These are phyloP conservation scores for Tetrapisispora arboricola DNA, from an alignment of 805 yeast species.

Conservation along the genomic window DNA sequence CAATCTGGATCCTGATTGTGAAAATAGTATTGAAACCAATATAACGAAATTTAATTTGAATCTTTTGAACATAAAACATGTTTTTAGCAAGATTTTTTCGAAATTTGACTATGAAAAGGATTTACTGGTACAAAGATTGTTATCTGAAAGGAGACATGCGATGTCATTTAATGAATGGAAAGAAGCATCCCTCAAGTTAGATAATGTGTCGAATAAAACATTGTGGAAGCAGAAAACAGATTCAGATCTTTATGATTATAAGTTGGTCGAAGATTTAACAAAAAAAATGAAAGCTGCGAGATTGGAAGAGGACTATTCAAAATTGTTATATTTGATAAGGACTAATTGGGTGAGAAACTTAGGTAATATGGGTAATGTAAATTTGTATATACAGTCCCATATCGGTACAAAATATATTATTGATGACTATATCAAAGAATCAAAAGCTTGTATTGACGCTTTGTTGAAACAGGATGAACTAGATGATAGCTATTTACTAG, in stretches of 20 bases:
- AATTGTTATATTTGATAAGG: slow-evolving; percentile 61
- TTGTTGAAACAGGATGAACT: slow-evolving; percentile 27
- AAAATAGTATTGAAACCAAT: not conserved
- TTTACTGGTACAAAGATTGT: slow-evolving; percentile 28
- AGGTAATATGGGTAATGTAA: slow-evolving; percentile 78
- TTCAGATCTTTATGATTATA: slow-evolving; percentile 61
- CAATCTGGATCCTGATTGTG: slow-evolving; percentile 1
- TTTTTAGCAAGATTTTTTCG: not conserved
- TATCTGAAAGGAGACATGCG: slow-evolving; percentile 37
- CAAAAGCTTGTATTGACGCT: slow-evolving; percentile 37
- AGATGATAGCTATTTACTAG: slow-evolving; percentile 60
- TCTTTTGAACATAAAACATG: not conserved
- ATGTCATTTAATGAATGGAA: slow-evolving; percentile 55
- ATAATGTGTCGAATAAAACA: slow-evolving; percentile 50
- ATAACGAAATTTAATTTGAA: not conserved
- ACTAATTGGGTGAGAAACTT: slow-evolving; percentile 77
- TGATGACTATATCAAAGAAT: slow-evolving; percentile 73
- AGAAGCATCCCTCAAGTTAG: slow-evolving; percentile 50
- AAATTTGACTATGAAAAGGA: slow-evolving; percentile 22
- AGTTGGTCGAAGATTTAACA: slow-evolving; percentile 43
- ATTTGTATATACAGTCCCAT: slow-evolving; percentile 63
- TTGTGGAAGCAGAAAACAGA: slow-evolving; percentile 59
- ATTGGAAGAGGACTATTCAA: slow-evolving; percentile 43
- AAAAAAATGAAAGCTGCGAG: slow-evolving; percentile 53
- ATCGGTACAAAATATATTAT: slow-evolving; percentile 78